These are phyloP conservation scores for Tephrocybe sp. DNA, from an alignment of 768 basidiomycete species.

Conservation along the genomic window DNA sequence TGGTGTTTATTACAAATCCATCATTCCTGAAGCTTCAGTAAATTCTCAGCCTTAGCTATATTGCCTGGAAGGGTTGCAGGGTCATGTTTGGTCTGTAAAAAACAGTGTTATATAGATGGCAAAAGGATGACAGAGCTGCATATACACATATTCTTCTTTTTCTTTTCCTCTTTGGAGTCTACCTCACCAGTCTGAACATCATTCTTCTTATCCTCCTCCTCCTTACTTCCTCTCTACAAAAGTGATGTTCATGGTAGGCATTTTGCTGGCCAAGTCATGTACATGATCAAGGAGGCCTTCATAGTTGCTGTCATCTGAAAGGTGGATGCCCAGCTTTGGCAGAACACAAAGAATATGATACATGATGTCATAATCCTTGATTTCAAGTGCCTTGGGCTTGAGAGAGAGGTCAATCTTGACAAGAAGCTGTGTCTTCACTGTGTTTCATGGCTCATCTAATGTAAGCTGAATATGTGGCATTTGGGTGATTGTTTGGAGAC, in stretches of 20 bases:
- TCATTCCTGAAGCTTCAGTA: background rate
- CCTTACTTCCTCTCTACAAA: background rate
- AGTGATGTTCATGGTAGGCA: background rate
- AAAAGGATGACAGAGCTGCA: background rate
- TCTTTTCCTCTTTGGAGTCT: background rate
- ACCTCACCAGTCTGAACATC: background rate
- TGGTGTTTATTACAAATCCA: background rate
- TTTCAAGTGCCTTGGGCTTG: background rate
- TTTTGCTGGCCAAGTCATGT: background rate
- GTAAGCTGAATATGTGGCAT: background rate
- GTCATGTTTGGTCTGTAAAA: background rate
- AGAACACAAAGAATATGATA: background rate
- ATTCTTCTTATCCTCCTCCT: background rate
- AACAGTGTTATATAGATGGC: too few species aligned
- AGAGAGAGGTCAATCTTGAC: background rate
- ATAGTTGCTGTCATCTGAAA: background rate
- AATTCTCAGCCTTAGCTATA: background rate
- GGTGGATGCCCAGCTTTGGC: background rate
- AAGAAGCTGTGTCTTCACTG: slow-evolving; percentile 2
- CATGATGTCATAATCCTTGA: background rate
- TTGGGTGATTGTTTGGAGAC: background rate
- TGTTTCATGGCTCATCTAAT: background rate
- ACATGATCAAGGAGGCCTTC: background rate
- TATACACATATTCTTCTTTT: background rate
- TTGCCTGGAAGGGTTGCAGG: background rate